Evolutionary conservation across 169 alveolate genomes (phyloP), one percentile per base, ranked within the genome.

Genomic region (Eimeria sp.): DNA sequence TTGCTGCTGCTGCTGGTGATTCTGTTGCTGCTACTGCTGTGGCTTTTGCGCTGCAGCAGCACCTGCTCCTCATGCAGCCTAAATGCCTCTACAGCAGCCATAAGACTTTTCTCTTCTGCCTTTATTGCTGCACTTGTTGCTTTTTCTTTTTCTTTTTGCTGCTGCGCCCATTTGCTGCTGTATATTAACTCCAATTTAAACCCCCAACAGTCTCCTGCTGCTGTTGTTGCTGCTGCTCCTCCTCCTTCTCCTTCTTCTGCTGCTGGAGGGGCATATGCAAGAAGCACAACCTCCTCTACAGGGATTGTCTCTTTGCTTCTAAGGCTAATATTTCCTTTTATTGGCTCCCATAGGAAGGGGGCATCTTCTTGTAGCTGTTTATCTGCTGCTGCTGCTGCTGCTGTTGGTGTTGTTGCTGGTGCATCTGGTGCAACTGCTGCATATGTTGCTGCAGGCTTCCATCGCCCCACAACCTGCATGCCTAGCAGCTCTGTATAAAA

Each of bases 401-500:
- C 61, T 54, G 61, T 14, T 54, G 61, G 20, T 61, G 70, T 25
- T 61, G 70, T 18, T 20, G 20, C 70, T 61, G 70, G 27, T 61
- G 70, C n/a, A 4, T 9, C 70, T 61, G 70, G 11, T 16, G 11
- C 63, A 9, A 1, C 18, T 54, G 10, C 40, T 45, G 16, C 18
- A 61, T 27, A 10, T 27, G 11, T 40, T 45, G 25, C 7, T 34
- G 7, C 72, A 25, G 89, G 67, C 70, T 25, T n/a, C 72, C 73
- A 82, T 13, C 43, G 57, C 27, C 92, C 95, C 34, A 92, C 54
- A 2, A 92, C 92, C 51, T 61, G 70, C 95, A 92, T 92, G 67
- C 91, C 72, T 51, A 92, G 82, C 43, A 92, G 67, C 25, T 92
- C 83, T 3, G 90, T 92, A 57, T 92, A 92, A 22, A 92, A 92